These are phyloP conservation scores for Rhynchosporium graminicola DNA, from an alignment of 2,329 filamentous ascomycete species.

Conservation along the genomic window DNA sequence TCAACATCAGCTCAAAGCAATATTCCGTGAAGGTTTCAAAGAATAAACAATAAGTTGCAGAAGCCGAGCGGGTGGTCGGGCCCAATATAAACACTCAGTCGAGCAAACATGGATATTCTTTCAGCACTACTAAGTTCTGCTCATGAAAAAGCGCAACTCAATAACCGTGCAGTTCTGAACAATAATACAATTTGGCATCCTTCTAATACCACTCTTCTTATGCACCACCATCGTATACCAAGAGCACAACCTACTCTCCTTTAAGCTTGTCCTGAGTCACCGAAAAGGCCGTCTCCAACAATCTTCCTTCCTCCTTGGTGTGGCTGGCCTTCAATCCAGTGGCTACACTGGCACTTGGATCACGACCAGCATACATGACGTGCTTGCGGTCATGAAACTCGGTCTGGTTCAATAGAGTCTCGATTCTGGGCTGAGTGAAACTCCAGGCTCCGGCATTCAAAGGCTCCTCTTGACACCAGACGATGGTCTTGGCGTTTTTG, in stretches of 20 bases:
- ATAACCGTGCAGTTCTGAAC: slow-evolving; percentile 28
- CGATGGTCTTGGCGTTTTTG: slow-evolving; percentile 95
- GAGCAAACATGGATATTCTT: slow-evolving; percentile 8
- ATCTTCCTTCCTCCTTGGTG: slow-evolving; percentile 87
- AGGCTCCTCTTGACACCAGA: slow-evolving; percentile 97
- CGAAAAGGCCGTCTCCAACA: slow-evolving; percentile 67
- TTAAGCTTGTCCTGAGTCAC: slow-evolving; percentile 70
- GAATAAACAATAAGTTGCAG: background rate
- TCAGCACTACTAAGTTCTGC: slow-evolving; percentile 1
- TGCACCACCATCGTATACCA: slow-evolving; percentile 1
- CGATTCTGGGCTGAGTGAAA: slow-evolving; percentile 95
- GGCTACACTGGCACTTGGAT: slow-evolving; percentile 90
- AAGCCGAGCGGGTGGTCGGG: background rate
- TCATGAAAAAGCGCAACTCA: background rate
- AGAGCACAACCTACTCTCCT: slow-evolving; percentile 47
- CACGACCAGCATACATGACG: slow-evolving; percentile 94
- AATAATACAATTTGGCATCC: slow-evolving; percentile 32
- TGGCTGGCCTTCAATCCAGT: slow-evolving; percentile 89
- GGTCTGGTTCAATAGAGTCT: slow-evolving; percentile 93
- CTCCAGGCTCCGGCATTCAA: slow-evolving; percentile 97
- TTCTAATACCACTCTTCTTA: slow-evolving; percentile 22
- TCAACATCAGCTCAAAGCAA: background rate
- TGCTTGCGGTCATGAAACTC: slow-evolving; percentile 91
- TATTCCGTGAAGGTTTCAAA: background rate
- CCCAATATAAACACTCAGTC: background rate